Evolutionary conservation across 148 eudicot species (phyloP).

Genomic region (Vaccinium darrowii): DNA sequence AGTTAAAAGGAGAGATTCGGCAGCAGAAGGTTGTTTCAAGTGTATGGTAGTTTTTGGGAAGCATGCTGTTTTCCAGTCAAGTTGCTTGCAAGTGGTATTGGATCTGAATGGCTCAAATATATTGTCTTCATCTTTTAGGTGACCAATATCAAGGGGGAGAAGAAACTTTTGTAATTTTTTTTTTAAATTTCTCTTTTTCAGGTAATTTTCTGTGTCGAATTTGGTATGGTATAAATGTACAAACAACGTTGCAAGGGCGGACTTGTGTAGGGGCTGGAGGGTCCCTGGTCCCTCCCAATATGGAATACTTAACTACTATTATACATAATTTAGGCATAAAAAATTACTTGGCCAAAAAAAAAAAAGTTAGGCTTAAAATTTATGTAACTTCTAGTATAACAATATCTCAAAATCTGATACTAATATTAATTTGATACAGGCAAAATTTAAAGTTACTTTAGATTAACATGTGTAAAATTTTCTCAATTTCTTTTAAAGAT

Average conservation of each 20-base stretch:
- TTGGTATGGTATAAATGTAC: background rate
- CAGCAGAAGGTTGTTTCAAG: background rate
- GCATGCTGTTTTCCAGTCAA: background rate
- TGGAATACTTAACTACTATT: too few species aligned
- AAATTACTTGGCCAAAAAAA: too few species aligned
- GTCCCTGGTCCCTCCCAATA: too few species aligned
- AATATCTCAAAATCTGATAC: too few species aligned
- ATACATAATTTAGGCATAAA: too few species aligned
- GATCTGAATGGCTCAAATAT: conserved; percentile 2
- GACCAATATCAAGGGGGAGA: background rate
- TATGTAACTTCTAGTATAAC: too few species aligned
- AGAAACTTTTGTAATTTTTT: background rate
- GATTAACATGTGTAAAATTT: too few species aligned
- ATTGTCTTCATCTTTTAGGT: background rate
- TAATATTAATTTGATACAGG: too few species aligned
- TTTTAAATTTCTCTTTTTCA: background rate
- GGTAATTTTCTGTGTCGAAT: background rate
- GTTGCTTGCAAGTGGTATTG: background rate
- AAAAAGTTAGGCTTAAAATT: too few species aligned
- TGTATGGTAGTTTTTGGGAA: background rate
- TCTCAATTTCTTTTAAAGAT: too few species aligned
- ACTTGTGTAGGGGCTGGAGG: too few species aligned
- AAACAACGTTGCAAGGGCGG: background rate
- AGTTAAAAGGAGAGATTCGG: background rate
- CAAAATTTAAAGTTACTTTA: too few species aligned